Percentiles rank a stretch among this genome's conserved stretches.
phyloP scores from a whole-genome alignment of 495 filamentous ascomycete genomes.

The Penicillium desertorum region DNA sequence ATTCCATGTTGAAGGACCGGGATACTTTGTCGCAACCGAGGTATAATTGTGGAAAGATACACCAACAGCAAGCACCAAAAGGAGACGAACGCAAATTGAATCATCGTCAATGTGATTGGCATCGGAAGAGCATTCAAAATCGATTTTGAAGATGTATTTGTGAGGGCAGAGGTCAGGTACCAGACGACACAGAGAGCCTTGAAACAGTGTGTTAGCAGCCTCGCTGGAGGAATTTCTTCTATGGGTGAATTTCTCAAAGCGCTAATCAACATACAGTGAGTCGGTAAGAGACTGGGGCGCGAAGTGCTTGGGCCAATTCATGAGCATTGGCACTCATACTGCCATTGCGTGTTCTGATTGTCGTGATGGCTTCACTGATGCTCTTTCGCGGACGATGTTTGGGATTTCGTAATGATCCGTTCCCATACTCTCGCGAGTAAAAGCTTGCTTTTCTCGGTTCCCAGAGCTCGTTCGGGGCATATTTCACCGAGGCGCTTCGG shows the following conservation, averaged over 20 bases:
- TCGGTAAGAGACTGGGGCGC: constrained; percentile 83
- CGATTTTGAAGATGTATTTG: constrained; percentile 96
- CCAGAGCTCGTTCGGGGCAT: constrained; percentile 38
- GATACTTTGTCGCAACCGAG: constrained; percentile 61
- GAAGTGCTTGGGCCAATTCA: constrained; percentile 87
- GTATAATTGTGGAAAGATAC: constrained; percentile 67
- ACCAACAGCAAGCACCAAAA: constrained; percentile 81
- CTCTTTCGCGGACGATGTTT: constrained; percentile 76
- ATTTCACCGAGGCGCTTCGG: constrained; percentile 35
- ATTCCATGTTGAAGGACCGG: constrained; percentile 82
- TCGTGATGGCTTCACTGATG: constrained; percentile 79
- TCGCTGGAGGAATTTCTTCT: neutral
- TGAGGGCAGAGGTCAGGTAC: constrained; percentile 92
- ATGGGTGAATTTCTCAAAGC: neutral
- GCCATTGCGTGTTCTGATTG: constrained; percentile 70
- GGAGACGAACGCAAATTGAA: constrained; percentile 94
- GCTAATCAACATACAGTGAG: constrained; percentile 66
- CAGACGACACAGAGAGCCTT: constrained; percentile 81
- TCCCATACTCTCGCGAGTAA: constrained; percentile 37
- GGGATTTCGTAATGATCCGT: constrained; percentile 48
- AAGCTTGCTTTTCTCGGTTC: constrained; percentile 36
- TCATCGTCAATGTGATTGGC: constrained; percentile 87
- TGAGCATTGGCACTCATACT: constrained; percentile 91
- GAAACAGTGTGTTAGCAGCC: constrained; percentile 17
- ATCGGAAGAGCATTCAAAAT: constrained; percentile 92